phyloP scores from a whole-genome alignment of 2,329 filamentous ascomycete genomes.

The Geosmithia putterillii region DNA sequence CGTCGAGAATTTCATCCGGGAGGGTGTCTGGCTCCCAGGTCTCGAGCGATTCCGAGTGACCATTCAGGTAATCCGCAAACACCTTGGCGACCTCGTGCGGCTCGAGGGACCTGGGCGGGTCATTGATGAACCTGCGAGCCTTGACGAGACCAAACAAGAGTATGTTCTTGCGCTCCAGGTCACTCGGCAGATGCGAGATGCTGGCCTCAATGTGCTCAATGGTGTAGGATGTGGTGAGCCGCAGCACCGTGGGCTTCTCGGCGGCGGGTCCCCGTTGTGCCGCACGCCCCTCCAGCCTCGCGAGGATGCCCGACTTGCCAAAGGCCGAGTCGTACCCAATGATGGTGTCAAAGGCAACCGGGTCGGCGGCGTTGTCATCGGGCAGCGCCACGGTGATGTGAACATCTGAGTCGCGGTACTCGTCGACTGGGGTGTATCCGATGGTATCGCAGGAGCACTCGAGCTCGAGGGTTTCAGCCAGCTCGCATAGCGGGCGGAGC shows the following conservation, averaged over 20 bases:
- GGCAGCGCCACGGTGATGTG: conserved; percentile 30
- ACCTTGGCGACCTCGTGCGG: conserved; percentile 32
- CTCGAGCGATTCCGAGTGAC: conserved; percentile 16
- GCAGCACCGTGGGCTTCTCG: conserved; percentile 24
- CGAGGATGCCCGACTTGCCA: conserved; percentile 12
- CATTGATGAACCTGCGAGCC: conserved; percentile 23
- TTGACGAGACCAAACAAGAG: conserved; percentile 24
- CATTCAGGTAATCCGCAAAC: conserved; percentile 33
- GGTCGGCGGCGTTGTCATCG: conserved; percentile 12
- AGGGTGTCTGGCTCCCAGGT: conserved; percentile 34
- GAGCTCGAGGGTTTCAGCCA: conserved; percentile 28
- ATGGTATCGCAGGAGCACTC: conserved; percentile 20
- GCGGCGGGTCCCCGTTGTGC: too few relatives aligned
- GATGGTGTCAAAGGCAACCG: conserved; percentile 32
- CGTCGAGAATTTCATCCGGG: conserved; percentile 17
- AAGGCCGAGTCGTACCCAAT: conserved; percentile 43
- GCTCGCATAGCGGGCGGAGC: conserved; percentile 36
- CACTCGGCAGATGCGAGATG: conserved; percentile 20
- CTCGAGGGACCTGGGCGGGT: conserved; percentile 25
- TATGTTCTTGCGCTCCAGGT: conserved; percentile 34
- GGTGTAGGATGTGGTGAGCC: conserved; percentile 35
- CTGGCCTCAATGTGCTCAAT: conserved; percentile 43
- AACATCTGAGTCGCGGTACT: conserved; percentile 19
- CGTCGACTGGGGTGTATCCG: conserved; percentile 6
- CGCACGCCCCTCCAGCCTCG: not conserved